Percentiles rank a stretch among this genome's conserved stretches.
Conservation (phyloP, 371 early-diverging fungal species). For the Saksenaea vasiformis region DNA sequence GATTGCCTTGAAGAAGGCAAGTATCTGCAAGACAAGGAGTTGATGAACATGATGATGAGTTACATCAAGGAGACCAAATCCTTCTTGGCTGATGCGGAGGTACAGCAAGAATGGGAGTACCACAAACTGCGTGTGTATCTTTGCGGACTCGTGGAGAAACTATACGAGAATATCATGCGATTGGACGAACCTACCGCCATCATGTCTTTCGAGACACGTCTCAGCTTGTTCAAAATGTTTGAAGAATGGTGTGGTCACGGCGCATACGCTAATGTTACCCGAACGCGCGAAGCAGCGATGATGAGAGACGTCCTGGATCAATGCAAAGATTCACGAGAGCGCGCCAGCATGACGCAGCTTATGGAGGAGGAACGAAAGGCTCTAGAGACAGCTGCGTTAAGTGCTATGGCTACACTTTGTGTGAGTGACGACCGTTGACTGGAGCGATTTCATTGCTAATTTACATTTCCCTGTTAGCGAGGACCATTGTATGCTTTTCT, state of each 20-base stretch:
- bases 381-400: constrained; percentile 78
- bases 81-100: constrained; percentile 71
- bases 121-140: constrained; percentile 86
- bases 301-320: constrained; percentile 75
- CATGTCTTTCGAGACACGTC: constrained; percentile 81
- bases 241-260: constrained; percentile 96
- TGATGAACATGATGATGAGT: constrained; percentile 64
- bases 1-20: constrained; percentile 58
- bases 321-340: constrained; percentile 71
- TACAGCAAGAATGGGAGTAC: constrained; percentile 87
- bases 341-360: constrained; percentile 58
- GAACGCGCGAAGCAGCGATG: constrained; percentile 77
- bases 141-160: constrained; percentile 81
- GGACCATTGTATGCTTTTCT: constrained; percentile 68
- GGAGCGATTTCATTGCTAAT: neutral
- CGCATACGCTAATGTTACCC: constrained; percentile 54
- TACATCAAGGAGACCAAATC: constrained; percentile 76
- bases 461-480: constrained; percentile 49
- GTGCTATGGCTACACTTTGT: constrained; percentile 88
- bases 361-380: constrained; percentile 81
- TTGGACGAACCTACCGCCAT: constrained; percentile 48
- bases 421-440: constrained; percentile 48
- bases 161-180: constrained; percentile 70
- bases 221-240: constrained; percentile 79
- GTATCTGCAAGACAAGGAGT: constrained; percentile 62